Base-by-base conservation (phyloP, 495 filamentous ascomycete species). In the Immersiella caudata region DNA sequence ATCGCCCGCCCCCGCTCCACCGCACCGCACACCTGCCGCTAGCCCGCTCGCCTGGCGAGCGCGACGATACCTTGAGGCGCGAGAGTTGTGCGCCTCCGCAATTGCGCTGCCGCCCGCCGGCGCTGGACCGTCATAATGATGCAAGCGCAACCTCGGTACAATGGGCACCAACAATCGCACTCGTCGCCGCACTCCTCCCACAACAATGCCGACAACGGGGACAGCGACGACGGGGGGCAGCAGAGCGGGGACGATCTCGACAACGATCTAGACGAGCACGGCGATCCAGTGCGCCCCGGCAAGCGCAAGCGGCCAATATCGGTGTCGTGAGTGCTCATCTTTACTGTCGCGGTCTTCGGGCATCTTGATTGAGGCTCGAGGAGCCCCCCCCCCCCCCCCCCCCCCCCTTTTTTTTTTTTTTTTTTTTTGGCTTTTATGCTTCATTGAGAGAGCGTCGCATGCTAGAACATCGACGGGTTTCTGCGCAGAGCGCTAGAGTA, bases 271-370 rank as follows among this genome's bases (percentile, higher is more conserved):
- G 77, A 81, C 27, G 76, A 78, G 36, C 74, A 79, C 26, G 71
- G 77, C 66, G 81, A 81, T 36, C 73, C 72, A 51, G 68, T 78
- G 20, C 78, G 79, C 46, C 73, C 72, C 56, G 81, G 80, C 57
- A 84, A 84, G 70, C 77, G 83, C 64, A 87, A 87, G 71, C 77
- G 85, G 55, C 86, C 85, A n/a, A 81, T 86, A 65, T 85, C 84
- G 64, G 86, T 87, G 20, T 86, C 84, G 77, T 85, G 75, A 74
- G 82, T 81, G 29, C 20, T 14, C 51, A 40, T 22, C 35, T 35
- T 2, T 8, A 25, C 26, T 57, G 35, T 52, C 40, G 7, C 36
- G n/a, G n/a, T n/a, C n/a, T n/a, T n/a, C n/a, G n/a, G n/a, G n/a
- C n/a, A n/a, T n/a, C n/a, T n/a, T n/a, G n/a, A n/a, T n/a, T n/a